These are phyloP conservation scores for Yamadazyma akitaensis DNA, from an alignment of 805 yeast genomes.

Conservation along the genomic window DNA sequence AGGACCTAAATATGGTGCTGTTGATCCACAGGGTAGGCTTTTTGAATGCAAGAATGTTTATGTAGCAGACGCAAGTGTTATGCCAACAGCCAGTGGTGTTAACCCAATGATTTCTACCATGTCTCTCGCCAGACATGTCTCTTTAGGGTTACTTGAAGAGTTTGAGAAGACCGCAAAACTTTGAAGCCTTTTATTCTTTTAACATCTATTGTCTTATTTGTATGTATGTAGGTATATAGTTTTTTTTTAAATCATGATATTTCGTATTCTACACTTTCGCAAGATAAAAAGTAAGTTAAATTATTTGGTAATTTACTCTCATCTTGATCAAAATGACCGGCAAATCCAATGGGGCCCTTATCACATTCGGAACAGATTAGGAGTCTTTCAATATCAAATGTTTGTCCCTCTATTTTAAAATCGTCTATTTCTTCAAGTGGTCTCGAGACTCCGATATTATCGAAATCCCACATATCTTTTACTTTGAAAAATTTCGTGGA, in stretches of 20 bases:
- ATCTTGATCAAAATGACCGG: slow-evolving; percentile 33
- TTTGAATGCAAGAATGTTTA: slow-evolving; percentile 47
- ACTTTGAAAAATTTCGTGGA: slow-evolving; percentile 37
- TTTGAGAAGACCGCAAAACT: slow-evolving; percentile 25
- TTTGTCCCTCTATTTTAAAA: slow-evolving; percentile 12
- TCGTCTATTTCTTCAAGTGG: slow-evolving; percentile 27
- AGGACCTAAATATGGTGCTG: slow-evolving; percentile 43
- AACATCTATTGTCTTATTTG: not conserved
- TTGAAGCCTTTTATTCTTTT: slow-evolving; percentile 9
- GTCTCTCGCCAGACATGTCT: slow-evolving; percentile 44
- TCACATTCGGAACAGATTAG: slow-evolving; percentile 76
- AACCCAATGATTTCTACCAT: slow-evolving; percentile 52
- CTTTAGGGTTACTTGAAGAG: slow-evolving; percentile 35
- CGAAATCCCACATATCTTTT: slow-evolving; percentile 72
- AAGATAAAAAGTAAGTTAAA: slow-evolving; percentile 43
- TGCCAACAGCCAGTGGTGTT: slow-evolving; percentile 53
- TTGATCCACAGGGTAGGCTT: slow-evolving; percentile 42
- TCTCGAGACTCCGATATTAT: slow-evolving; percentile 72
- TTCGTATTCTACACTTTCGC: slow-evolving; percentile 42
- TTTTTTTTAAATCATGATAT: not conserved
- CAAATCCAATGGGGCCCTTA: slow-evolving; percentile 74
- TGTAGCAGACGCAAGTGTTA: slow-evolving; percentile 48
- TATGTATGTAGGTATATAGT: not conserved
- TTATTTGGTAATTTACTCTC: slow-evolving; percentile 31
- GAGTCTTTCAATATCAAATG: slow-evolving; percentile 45